Percentiles rank a stretch among this genome's conserved stretches.
These are phyloP conservation scores for Irpex sp. DNA, from an alignment of 1,284 basidiomycete genomes.

Conservation along the genomic window DNA sequence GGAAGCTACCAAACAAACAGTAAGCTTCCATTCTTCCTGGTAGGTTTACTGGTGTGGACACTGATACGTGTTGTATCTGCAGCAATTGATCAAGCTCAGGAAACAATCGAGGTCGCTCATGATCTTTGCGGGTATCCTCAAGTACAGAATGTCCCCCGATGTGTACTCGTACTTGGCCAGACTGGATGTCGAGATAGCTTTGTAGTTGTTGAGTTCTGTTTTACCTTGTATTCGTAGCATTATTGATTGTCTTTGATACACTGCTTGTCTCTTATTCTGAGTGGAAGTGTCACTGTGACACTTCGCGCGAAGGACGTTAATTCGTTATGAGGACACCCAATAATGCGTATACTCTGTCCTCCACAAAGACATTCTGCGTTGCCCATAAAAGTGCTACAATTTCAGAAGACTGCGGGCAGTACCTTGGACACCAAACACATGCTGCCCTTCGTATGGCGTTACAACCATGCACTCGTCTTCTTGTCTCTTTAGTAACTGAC, in stretches of 20 bases:
- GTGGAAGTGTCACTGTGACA: too few species aligned
- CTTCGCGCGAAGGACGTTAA: too few species aligned
- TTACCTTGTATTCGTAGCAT: not conserved
- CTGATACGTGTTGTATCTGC: slow-evolving; percentile 6
- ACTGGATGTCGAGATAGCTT: slow-evolving; percentile 73
- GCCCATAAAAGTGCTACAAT: too few species aligned
- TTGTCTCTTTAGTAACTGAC: too few species aligned
- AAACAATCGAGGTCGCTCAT: slow-evolving; percentile 80
- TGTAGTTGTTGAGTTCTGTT: slow-evolving; percentile 33
- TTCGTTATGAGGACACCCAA: too few species aligned
- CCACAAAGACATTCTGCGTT: too few species aligned
- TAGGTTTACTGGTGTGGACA: not conserved
- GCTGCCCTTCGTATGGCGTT: too few species aligned
- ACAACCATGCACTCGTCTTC: too few species aligned
- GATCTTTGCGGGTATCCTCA: slow-evolving; percentile 84
- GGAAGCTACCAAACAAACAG: slow-evolving; percentile 73
- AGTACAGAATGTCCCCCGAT: slow-evolving; percentile 87
- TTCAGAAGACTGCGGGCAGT: too few species aligned
- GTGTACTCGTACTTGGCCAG: slow-evolving; percentile 86
- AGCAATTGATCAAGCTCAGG: slow-evolving; percentile 61
- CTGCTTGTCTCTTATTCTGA: not conserved
- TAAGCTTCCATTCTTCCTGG: slow-evolving; percentile 31
- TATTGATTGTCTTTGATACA: not conserved
- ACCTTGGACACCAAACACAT: too few species aligned
- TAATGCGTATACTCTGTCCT: too few species aligned